phyloP scores from a whole-genome alignment of 768 basidiomycete species.

The Kwoniella dejecticola region DNA sequence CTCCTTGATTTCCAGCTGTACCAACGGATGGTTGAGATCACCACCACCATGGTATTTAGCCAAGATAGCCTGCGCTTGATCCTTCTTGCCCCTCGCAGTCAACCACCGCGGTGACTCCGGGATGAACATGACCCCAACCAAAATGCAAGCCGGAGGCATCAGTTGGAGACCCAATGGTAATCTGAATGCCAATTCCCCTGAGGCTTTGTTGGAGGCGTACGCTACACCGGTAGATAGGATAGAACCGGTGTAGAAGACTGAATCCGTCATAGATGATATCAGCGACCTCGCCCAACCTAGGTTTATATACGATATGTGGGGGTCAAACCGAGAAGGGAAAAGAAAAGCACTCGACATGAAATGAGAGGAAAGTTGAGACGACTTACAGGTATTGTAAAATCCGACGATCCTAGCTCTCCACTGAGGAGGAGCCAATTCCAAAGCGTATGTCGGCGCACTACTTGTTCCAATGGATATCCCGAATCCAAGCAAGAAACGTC shows the following conservation, averaged over 20 bases:
- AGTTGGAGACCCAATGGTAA: constrained; percentile 47
- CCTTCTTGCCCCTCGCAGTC: constrained; percentile 60
- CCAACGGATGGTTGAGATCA: constrained; percentile 60
- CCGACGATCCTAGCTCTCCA: constrained; percentile 39
- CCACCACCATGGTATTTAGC: constrained; percentile 61
- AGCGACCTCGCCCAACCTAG: too few species aligned
- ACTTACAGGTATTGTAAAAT: constrained; percentile 23
- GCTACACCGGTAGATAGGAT: constrained; percentile 44
- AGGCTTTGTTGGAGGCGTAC: constrained; percentile 40
- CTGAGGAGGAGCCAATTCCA: constrained; percentile 31
- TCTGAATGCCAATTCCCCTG: constrained; percentile 37
- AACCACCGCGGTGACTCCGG: constrained; percentile 65
- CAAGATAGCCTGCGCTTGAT: constrained; percentile 59
- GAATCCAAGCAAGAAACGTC: constrained; percentile 61
- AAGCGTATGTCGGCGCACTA: constrained; percentile 24
- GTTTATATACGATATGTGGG: too few species aligned
- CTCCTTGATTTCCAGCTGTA: constrained; percentile 62
- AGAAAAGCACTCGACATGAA: too few species aligned
- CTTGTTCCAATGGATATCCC: constrained; percentile 56
- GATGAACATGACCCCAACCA: constrained; percentile 53
- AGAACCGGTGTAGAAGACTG: constrained; percentile 38
- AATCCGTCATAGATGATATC: not conserved
- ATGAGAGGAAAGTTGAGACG: not conserved
- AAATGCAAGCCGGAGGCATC: constrained; percentile 37
- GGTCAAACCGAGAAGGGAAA: too few species aligned